These are phyloP conservation scores for Gastrodia elata DNA, from an alignment of 106 monocot genomes.

Conservation along the genomic window DNA sequence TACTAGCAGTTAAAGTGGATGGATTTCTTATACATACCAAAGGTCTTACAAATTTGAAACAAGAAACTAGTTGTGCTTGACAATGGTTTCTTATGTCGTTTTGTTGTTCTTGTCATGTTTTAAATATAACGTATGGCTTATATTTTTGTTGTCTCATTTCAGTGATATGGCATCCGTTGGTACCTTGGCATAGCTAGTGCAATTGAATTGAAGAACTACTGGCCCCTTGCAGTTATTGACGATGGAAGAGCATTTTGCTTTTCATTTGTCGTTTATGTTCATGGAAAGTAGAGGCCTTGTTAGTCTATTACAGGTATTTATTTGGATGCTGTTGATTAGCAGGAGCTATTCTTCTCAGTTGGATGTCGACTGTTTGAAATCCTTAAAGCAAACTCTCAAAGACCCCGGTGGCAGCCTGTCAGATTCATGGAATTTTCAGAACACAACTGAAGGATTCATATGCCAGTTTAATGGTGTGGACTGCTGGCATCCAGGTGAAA, in stretches of 20 bases:
- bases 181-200: neutral
- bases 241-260: neutral
- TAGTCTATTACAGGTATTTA: conserved; percentile 19
- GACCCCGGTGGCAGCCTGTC: conserved; percentile 44
- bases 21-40: too few species aligned
- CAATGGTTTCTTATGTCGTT: neutral
- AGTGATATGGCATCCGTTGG: too few species aligned
- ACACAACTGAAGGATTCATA: conserved; percentile 45
- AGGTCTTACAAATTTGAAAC: neutral
- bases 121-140: neutral
- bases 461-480: conserved; percentile 80
- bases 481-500: conserved; percentile 89
- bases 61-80: neutral
- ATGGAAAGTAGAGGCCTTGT: conserved; percentile 10
- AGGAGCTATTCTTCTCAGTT: conserved; percentile 30
- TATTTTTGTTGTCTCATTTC: too few species aligned
- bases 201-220: neutral
- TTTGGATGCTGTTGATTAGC: conserved; percentile 22
- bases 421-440: conserved; percentile 49
- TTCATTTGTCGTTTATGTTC: neutral
- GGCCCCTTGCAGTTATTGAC: neutral
- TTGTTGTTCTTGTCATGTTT: neutral
- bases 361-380: conserved; percentile 60
- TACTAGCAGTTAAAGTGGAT: too few species aligned
- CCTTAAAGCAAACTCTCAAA: conserved; percentile 34